These are phyloP conservation scores for Vigna unguiculata DNA, from an alignment of 306 rosid genomes.

Conservation along the genomic window DNA sequence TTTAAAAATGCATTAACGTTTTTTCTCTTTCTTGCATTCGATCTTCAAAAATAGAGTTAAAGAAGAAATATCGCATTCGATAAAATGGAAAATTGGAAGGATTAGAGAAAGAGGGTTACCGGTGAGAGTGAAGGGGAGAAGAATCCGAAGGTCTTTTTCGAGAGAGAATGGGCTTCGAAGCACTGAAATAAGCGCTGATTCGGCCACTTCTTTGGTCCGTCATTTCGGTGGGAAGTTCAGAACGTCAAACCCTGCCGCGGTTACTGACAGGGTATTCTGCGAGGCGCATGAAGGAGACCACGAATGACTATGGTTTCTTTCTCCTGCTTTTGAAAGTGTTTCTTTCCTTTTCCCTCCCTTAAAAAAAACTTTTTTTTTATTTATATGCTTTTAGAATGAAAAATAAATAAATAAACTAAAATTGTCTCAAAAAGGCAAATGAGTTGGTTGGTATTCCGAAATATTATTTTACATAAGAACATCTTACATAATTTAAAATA, in stretches of 20 bases:
- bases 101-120: conserved; percentile 43
- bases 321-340: background rate
- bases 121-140: conserved; percentile 25
- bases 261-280: background rate
- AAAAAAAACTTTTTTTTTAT: background rate
- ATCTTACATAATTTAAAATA: too few species aligned
- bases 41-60: background rate
- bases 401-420: too few species aligned
- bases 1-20: background rate
- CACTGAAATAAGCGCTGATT: conserved; percentile 65
- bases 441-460: too few species aligned
- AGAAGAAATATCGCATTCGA: background rate
- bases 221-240: conserved; percentile 40
- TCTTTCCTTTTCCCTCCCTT: background rate
- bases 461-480: too few species aligned
- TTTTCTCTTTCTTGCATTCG: background rate
- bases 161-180: conserved; percentile 74
- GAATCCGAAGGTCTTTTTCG: conserved; percentile 73
- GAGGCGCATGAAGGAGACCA: background rate
- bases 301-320: background rate
- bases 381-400: background rate
- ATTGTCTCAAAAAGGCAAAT: background rate
- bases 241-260: conserved; percentile 37
- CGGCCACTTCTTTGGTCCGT: conserved; percentile 63
- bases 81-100: background rate